Base-by-base conservation (phyloP, 2,329 filamentous ascomycete genomes). In the Magnaporthiopsis rhizophila region DNA sequence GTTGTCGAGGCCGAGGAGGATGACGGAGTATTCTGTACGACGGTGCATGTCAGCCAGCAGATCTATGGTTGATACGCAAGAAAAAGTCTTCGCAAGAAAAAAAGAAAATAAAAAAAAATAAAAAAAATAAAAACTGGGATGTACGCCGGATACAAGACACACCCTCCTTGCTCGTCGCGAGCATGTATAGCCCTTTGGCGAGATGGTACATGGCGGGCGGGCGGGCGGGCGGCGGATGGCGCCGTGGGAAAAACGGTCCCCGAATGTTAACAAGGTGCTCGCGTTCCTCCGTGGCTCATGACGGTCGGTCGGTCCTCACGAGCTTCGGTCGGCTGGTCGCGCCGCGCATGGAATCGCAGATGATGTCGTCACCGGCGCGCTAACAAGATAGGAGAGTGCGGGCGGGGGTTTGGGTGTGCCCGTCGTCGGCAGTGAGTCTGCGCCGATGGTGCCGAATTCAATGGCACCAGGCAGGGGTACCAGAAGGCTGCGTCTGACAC, bases 141-240 rank as follows among this genome's bases (percentile, higher is more conserved):
- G 12, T 1, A 12, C 34, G 34, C 9, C 9, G 34, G 12, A 11
- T 12, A 36, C 34, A 1, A 36, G 3, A 36, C 58, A 68, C 72
- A 92, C 92, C 92, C 86, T 98, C 93, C 86, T 97, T 98, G 79
- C 92, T 96, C 24, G 94, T 98, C 65, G 92, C 94, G 75, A 97
- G 91, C 72, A 95, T 86, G 79, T 98, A 99, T 65, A 99, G 83
- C 66, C 92, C 93, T 77, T 97, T 97, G 73, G 91, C 88, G 71
- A 99, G 87, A 80, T 98, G 94, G 80, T 97, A 98, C 94, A 97
- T 97, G 32, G 67, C 72, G 59, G 28, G n/a, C 24, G 6, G 26
- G 24, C 12, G 7, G 28, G 50, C 34, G 28, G 21, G 6, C 8
- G 30, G 30, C 26, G 26, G 26, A 26, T 26, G 26, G 26, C 26